Base-by-base conservation (phyloP, 805 yeast genomes). In the Sugiyamaella mastotermitis region DNA sequence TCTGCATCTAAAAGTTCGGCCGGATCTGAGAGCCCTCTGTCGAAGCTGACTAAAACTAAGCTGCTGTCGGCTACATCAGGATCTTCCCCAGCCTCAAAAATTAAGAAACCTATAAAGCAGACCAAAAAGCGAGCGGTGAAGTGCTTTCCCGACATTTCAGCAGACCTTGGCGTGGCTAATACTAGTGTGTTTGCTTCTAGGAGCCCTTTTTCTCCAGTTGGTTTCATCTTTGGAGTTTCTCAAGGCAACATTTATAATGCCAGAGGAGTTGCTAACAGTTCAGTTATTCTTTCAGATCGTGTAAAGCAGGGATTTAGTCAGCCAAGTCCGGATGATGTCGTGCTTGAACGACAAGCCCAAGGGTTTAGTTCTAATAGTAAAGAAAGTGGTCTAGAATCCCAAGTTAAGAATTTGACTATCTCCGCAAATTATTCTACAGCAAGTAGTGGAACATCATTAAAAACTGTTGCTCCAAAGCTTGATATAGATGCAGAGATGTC, bases 241-340 rank as follows among this genome's bases (percentile, higher is more conserved):
- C 16, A 20, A 18, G 11, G 20, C 13, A 11, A 18, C 21, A 15
- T 13, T 9, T 27, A 33, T 18, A 19, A 13, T 10, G 34, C 31
- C 4, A 25, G 14, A 16, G 30, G 30, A 35, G 41, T 57, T 53
- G 65, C 77, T 69, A 69, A 69, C 70, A 31, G 51, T 35, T 34
- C 56, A 46, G 35, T 16, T 13, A n/a, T 27, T 7, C n/a, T 13
- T 16, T 32, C 40, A 3, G 35, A 29, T 5, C 68, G 65, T 57
- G 70, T 72, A 2, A 65, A 68, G 33, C 52, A 66, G 31, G 80
- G 76, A 48, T 85, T 85, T 48, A 56, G 60, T 9, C 65, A 69
- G 45, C 87, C 87, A 11, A 82, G 94, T 49, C 96, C 96, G 4
- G 97, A 88, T 61, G 95, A 86, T 52, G 58, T 68, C 34, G 69